phyloP scores from a whole-genome alignment of 2,329 filamentous ascomycete species.

The Colletotrichum simmondsii region DNA sequence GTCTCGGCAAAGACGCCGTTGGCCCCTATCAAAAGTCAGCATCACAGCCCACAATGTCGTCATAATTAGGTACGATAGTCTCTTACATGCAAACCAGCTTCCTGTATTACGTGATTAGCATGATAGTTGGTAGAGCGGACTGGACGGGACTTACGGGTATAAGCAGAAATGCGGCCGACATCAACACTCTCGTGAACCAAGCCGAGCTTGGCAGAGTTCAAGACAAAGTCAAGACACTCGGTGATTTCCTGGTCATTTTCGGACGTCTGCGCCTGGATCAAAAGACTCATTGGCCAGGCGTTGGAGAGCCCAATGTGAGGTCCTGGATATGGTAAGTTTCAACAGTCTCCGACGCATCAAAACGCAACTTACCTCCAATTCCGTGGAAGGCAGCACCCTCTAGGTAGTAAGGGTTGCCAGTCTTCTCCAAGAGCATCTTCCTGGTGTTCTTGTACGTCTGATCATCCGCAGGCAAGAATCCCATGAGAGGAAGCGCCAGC shows the following conservation, averaged over 20 bases:
- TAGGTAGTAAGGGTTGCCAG: constrained; percentile 90
- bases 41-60: background rate
- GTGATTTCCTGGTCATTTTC: constrained; percentile 85
- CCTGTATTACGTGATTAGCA: constrained; percentile 49
- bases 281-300: constrained; percentile 96
- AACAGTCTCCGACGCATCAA: too few relatives aligned
- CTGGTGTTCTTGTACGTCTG: constrained; percentile 88
- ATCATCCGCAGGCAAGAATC: constrained; percentile 75
- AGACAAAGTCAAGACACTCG: constrained; percentile 77
- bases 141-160: constrained; percentile 71
- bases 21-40: constrained; percentile 66
- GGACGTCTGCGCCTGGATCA: constrained; percentile 91
- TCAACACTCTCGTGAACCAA: constrained; percentile 93
- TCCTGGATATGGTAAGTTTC: constrained; percentile 43
- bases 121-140: background rate
- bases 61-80: accelerated
- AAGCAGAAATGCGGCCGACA: constrained; percentile 73
- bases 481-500: constrained; percentile 81
- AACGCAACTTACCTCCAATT: constrained; percentile 76
- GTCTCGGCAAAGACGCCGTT: constrained; percentile 96
- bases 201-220: constrained; percentile 79
- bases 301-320: constrained; percentile 84
- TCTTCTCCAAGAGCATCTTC: constrained; percentile 76
- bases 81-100: constrained; percentile 88
- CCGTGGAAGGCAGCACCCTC: constrained; percentile 81